These are phyloP conservation scores for Suillus tomentosus DNA, from an alignment of 768 basidiomycete species.

Conservation along the genomic window DNA sequence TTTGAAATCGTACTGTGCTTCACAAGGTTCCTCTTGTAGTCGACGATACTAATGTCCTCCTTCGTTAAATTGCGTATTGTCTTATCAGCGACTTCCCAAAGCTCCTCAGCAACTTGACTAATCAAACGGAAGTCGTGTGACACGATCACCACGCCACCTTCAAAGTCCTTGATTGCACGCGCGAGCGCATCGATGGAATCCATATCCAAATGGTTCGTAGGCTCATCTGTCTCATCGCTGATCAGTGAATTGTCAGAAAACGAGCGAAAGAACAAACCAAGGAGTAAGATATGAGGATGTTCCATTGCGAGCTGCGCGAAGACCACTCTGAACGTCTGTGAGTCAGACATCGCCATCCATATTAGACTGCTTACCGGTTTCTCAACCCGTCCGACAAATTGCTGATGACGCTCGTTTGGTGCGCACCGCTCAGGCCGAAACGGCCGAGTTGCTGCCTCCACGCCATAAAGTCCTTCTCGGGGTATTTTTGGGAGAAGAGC, in stretches of 20 bases:
- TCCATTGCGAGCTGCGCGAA: conserved; percentile 98
- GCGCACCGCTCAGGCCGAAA: conserved; percentile 91
- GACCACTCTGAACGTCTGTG: conserved; percentile 64
- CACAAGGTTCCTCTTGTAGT: conserved; percentile 89
- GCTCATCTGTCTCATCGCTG: conserved; percentile 62
- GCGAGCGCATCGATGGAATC: conserved; percentile 97
- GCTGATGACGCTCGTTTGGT: conserved; percentile 92
- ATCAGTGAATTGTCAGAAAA: conserved; percentile 16
- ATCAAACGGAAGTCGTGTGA: conserved; percentile 99
- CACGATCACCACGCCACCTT: conserved; percentile 98
- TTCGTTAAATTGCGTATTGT: conserved; percentile 92
- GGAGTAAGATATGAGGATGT: conserved; percentile 90
- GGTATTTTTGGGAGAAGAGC: conserved; percentile 79
- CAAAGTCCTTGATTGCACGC: conserved; percentile 92
- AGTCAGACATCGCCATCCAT: conserved; percentile 19
- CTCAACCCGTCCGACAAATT: conserved; percentile 95
- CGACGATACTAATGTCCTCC: conserved; percentile 85
- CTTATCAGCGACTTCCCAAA: conserved; percentile 97
- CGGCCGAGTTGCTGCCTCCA: conserved; percentile 92
- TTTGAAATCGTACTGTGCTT: conserved; percentile 63
- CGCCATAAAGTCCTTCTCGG: conserved; percentile 89
- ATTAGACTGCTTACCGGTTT: conserved; percentile 67
- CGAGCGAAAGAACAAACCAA: conserved; percentile 49
- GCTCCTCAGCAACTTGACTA: conserved; percentile 96
- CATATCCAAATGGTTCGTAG: conserved; percentile 98